A percentile compares a stretch with the other conserved stretches of the same genome.
phyloP scores from a whole-genome alignment of 2,329 filamentous ascomycete species.

The Pseudogymnoascus sp. region DNA sequence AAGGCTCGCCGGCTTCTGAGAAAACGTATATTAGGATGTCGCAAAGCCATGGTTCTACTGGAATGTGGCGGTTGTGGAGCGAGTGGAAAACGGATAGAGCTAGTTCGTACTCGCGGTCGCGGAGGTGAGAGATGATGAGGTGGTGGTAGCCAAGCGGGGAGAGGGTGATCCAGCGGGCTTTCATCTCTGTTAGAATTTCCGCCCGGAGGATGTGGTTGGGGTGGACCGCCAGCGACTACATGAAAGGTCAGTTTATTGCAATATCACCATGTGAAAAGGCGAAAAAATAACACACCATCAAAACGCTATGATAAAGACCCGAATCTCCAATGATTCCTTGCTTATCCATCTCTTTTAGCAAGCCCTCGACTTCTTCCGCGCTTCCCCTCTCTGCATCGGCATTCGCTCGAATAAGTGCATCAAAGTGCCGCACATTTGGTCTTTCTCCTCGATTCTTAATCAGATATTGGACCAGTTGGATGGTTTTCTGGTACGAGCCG shows the following conservation, averaged over 20 bases:
- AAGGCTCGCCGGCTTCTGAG: slow-evolving; percentile 62
- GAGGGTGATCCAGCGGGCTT: slow-evolving; percentile 60
- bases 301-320: slow-evolving; percentile 60
- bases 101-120: slow-evolving; percentile 76
- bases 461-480: slow-evolving; percentile 48
- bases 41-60: slow-evolving; percentile 64
- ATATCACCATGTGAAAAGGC: background rate
- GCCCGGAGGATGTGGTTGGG: slow-evolving; percentile 73
- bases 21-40: slow-evolving; percentile 70
- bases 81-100: slow-evolving; percentile 63
- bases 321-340: slow-evolving; percentile 55
- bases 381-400: slow-evolving; percentile 56
- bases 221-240: slow-evolving; percentile 65
- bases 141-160: slow-evolving; percentile 55
- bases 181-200: slow-evolving; percentile 65
- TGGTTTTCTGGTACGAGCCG: slow-evolving; percentile 32
- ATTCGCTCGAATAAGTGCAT: slow-evolving; percentile 67
- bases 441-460: slow-evolving; percentile 45
- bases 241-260: background rate
- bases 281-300: slow-evolving; percentile 45
- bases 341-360: slow-evolving; percentile 66
- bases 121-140: slow-evolving; percentile 64
- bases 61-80: slow-evolving; percentile 49
- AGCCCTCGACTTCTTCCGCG: slow-evolving; percentile 48
- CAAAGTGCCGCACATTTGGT: slow-evolving; percentile 57